phyloP scores from a whole-genome alignment of 495 filamentous ascomycete species.

The Thozetella sp. region DNA sequence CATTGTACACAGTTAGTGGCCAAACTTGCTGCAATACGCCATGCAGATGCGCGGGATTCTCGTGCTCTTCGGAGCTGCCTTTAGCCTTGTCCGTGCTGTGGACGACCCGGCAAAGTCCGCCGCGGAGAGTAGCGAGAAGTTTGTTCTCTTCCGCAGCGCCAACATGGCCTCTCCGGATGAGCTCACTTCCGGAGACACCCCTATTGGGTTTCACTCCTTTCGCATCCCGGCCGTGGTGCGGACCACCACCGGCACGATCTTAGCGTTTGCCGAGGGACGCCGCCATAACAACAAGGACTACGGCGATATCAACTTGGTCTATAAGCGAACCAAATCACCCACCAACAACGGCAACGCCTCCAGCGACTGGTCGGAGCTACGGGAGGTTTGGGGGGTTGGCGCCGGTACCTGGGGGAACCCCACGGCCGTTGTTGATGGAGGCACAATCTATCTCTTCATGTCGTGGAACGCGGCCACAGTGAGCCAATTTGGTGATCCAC shows the following conservation, averaged over 20 bases:
- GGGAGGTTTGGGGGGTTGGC: not conserved
- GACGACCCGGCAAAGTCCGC: not conserved
- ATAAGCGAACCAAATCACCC: constrained; percentile 1
- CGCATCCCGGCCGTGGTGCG: not conserved
- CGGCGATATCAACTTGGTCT: constrained; percentile 19
- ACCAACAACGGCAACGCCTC: not conserved
- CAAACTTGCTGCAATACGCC: not conserved
- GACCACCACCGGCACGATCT: not conserved
- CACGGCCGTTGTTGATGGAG: not conserved
- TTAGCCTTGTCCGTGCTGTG: not conserved
- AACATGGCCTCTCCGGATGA: not conserved
- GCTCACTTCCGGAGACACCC: not conserved
- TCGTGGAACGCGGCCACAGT: not conserved
- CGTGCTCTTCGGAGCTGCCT: not conserved
- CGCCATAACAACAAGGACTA: constrained; percentile 11
- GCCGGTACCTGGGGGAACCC: not conserved
- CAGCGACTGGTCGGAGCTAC: not conserved
- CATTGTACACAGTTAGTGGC: not conserved
- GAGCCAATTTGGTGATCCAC: not conserved
- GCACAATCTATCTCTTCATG: not conserved
- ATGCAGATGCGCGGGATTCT: not conserved
- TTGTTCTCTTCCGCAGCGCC: constrained; percentile 1
- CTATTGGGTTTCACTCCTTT: not conserved
- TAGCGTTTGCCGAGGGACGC: constrained; percentile 4
- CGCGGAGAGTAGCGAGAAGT: not conserved